Evolutionary conservation across 2,329 filamentous ascomycete species (phyloP).

Genomic region (Curvularia lunata): DNA sequence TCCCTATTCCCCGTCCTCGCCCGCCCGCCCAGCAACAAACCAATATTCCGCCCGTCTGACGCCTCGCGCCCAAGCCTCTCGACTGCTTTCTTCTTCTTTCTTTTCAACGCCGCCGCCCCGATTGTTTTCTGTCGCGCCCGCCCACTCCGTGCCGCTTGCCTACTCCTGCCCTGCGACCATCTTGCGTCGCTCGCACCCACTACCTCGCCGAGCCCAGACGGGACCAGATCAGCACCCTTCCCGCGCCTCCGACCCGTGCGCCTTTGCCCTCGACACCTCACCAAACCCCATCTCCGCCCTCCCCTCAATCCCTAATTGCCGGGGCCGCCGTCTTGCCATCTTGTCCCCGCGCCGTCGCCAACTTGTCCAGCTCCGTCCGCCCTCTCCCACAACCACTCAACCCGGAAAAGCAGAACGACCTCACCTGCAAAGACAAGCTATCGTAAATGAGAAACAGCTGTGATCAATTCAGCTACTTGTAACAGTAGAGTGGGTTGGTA

Average conservation of each 20-base stretch:
- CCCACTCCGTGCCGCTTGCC: not conserved
- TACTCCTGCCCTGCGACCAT: not conserved
- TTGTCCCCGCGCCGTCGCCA: not conserved
- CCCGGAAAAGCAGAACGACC: too few relatives aligned
- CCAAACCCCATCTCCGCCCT: not conserved
- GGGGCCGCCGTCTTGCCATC: constrained; percentile 8
- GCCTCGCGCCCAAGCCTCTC: constrained; percentile 9
- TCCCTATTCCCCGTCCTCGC: constrained; percentile 26
- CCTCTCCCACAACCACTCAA: too few relatives aligned
- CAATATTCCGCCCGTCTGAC: constrained; percentile 22
- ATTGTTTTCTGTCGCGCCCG: not conserved
- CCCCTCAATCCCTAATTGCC: not conserved
- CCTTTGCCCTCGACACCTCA: not conserved
- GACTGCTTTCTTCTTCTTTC: constrained; percentile 1
- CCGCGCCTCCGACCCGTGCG: constrained; percentile 3
- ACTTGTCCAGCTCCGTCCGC: not conserved
- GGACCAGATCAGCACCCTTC: not conserved
- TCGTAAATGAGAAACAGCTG: too few relatives aligned
- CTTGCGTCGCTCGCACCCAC: not conserved
- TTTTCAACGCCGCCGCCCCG: not conserved
- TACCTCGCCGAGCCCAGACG: not conserved
- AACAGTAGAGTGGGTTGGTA: too few relatives aligned
- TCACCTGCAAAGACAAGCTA: too few relatives aligned
- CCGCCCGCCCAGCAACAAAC: constrained; percentile 21
- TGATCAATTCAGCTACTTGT: too few relatives aligned